Evolutionary conservation across 306 rosid genomes (phyloP).

Genomic region (Alnus glutinosa): DNA sequence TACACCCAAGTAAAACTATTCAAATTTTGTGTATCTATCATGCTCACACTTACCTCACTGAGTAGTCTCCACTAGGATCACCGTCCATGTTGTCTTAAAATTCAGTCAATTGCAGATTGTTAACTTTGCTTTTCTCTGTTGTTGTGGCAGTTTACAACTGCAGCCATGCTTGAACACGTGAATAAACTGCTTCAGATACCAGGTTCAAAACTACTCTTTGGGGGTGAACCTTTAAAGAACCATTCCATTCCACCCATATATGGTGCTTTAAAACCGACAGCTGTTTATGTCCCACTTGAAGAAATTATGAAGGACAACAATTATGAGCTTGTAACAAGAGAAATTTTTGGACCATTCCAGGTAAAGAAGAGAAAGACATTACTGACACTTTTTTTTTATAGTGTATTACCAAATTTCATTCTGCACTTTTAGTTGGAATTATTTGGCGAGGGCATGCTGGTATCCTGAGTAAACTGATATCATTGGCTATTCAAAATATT

Average conservation of each 20-base stretch:
- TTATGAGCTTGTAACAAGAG: conserved; percentile 83
- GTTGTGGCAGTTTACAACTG: conserved; percentile 64
- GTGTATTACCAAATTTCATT: neutral
- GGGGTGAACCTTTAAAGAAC: conserved; percentile 70
- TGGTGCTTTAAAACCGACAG: conserved; percentile 90
- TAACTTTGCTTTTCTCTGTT: conserved; percentile 23
- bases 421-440: neutral
- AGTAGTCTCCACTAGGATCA: neutral
- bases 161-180: conserved; percentile 73
- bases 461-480: neutral
- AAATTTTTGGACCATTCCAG: conserved; percentile 96
- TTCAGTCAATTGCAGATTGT: conserved; percentile 17
- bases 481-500: neutral
- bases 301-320: conserved; percentile 72
- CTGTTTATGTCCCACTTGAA: conserved; percentile 82
- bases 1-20: neutral
- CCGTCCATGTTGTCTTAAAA: neutral
- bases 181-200: conserved; percentile 76
- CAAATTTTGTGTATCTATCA: neutral
- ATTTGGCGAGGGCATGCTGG: neutral
- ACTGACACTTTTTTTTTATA: neutral
- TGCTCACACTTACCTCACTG: neutral
- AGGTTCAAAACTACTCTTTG: conserved; percentile 87
- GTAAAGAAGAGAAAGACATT: conserved; percentile 36
- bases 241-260: conserved; percentile 81